A percentile compares a stretch with the other conserved stretches of the same genome.
Evolutionary conservation across 768 basidiomycete species (phyloP).

Genomic region (Mycena rebaudengoi): DNA sequence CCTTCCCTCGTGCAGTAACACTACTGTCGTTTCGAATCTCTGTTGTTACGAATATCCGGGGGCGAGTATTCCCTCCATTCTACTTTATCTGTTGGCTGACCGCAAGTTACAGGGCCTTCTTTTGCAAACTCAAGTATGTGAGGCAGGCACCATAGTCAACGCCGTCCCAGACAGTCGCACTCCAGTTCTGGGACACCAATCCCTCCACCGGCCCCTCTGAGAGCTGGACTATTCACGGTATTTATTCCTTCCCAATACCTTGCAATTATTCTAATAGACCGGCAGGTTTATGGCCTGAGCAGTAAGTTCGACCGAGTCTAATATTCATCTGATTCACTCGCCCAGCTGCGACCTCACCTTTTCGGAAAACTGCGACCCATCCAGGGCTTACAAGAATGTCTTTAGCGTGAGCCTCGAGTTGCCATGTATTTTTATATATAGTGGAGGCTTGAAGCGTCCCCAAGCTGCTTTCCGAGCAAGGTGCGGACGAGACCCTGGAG

Average conservation of each 20-base stretch:
- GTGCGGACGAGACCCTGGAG: conserved; percentile 62
- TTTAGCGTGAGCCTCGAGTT: conserved; percentile 45
- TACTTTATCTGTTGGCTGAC: neutral
- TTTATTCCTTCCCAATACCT: conserved; percentile 14
- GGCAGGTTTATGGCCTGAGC: conserved; percentile 62
- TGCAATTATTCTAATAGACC: conserved; percentile 7
- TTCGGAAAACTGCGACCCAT: conserved; percentile 53
- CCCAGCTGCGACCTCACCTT: conserved; percentile 13
- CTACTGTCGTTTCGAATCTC: conserved; percentile 10
- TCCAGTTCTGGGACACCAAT: conserved; percentile 65
- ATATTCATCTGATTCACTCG: neutral
- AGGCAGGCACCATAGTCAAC: too few relatives aligned
- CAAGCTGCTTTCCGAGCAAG: conserved; percentile 65
- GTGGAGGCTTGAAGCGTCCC: too few relatives aligned
- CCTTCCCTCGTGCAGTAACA: conserved; percentile 25
- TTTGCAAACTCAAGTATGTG: conserved; percentile 29
- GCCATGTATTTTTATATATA: too few relatives aligned
- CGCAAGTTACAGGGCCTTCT: conserved; percentile 26
- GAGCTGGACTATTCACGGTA: conserved; percentile 70
- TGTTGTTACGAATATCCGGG: conserved; percentile 34
- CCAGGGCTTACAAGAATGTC: conserved; percentile 57
- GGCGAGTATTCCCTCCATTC: conserved; percentile 11
- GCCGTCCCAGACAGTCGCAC: neutral
- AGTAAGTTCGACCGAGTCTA: conserved; percentile 38
- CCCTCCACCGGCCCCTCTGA: conserved; percentile 57